Evolutionary conservation across 139 green algal species (phyloP).

Genomic region (Auxenochlorella pyrenoidosa): DNA sequence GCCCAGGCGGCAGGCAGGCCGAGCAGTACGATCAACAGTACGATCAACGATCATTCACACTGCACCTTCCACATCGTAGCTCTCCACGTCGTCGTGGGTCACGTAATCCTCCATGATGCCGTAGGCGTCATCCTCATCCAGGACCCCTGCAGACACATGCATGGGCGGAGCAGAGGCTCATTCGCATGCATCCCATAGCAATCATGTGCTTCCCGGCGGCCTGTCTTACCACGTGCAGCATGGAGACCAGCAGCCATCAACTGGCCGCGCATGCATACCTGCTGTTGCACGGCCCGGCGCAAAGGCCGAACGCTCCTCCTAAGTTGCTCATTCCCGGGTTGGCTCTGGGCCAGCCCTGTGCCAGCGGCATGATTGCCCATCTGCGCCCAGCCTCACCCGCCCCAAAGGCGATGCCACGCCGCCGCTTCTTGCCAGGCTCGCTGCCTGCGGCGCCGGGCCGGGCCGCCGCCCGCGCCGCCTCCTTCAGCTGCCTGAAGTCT

Average conservation of each 20-base stretch:
- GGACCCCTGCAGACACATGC: conserved; percentile 52
- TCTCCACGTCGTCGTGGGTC: conserved; percentile 63
- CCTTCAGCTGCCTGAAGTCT: conserved; percentile 82
- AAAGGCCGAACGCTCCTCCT: too few relatives aligned
- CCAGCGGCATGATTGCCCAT: not conserved
- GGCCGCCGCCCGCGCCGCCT: not conserved
- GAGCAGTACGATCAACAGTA: not conserved
- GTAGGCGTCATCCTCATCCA: conserved; percentile 80
- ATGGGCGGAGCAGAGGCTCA: not conserved
- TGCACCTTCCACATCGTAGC: conserved; percentile 65
- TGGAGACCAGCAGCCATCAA: not conserved
- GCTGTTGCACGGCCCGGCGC: not conserved
- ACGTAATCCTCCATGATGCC: conserved; percentile 61
- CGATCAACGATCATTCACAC: not conserved
- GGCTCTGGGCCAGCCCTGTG: too few relatives aligned
- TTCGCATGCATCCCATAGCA: too few relatives aligned
- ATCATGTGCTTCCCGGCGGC: not conserved
- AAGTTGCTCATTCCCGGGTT: too few relatives aligned
- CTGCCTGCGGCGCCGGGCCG: not conserved
- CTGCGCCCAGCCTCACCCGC: conserved; percentile 22
- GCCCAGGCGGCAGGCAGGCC: too few relatives aligned
- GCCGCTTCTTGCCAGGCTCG: conserved; percentile 45
- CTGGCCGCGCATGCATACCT: not conserved
- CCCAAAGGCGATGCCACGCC: conserved; percentile 86
- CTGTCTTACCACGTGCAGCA: not conserved